Evolutionary conservation across 192 early-diverging fungal genomes (phyloP).

Genomic region (Backusella australiensis): DNA sequence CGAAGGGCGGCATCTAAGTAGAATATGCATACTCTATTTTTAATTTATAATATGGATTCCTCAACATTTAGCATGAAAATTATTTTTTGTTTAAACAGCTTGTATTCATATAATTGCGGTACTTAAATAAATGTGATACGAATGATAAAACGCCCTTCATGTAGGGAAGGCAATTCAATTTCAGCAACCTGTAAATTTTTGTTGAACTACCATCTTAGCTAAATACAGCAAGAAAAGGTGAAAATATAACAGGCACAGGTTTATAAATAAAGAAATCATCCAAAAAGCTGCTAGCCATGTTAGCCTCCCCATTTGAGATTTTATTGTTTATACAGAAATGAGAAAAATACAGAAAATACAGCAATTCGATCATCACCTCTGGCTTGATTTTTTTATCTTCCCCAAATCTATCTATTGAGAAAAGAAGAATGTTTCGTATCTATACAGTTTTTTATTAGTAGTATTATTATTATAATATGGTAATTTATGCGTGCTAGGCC

Average conservation of each 20-base stretch:
- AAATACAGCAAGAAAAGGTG: neutral
- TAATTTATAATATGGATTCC: neutral
- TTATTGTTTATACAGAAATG: neutral
- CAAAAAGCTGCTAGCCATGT: neutral
- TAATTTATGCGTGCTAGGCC: neutral
- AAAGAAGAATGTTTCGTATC: neutral
- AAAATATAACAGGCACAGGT: neutral
- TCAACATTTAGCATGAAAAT: neutral
- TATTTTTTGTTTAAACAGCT: neutral
- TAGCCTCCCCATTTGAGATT: neutral
- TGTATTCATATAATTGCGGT: neutral
- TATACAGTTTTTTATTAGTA: neutral
- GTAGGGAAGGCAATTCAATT: neutral
- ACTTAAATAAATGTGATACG: neutral
- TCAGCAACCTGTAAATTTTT: neutral
- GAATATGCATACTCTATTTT: neutral
- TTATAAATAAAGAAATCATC: neutral
- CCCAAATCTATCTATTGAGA: neutral
- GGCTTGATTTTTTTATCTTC: neutral
- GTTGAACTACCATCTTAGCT: neutral
- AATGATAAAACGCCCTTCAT: neutral
- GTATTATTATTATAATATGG: neutral
- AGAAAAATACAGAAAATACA: neutral
- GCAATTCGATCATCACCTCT: neutral
- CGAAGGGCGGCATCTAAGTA: neutral